Base-by-base conservation (phyloP, 257 asterid genomes). In the Echites panduratus region DNA sequence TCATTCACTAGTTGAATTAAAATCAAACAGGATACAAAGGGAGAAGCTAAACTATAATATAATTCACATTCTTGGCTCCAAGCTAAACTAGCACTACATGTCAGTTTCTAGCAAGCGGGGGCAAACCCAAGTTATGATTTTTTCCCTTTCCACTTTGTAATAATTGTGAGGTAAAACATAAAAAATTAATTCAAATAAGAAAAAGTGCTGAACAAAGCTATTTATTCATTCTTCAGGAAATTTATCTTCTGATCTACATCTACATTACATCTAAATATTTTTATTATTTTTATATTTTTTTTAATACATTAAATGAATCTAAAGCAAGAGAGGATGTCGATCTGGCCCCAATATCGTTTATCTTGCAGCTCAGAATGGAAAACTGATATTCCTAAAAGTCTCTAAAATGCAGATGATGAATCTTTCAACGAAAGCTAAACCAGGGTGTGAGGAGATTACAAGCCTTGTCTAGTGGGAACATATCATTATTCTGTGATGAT, bases 381-480 rank as follows among this genome's bases (percentile, higher is more conserved):
- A 9, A 49, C 14, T 49, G 54, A 49, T 47, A 10, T 3, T 47
- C 52, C 52, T 47, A 47, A 47, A 12, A 47, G 52, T 9, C 17
- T 10, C 64, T 22, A 56, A 24, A 26, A 57, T 0, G 17, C 0
- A 26, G 2, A 56, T 56, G 14, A 13, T 1, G 27, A 12, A 4
- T 27, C 66, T 59, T 27, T 7, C 35, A 32, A 29, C 1, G 41
- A 14, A 59, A 59, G 17, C 41, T 32, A 59, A 59, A 40, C 9
- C 41, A 2, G 2, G 66, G 20, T 27, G 16, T 59, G 1, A 32
- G 38, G 38, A 87, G 79, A 67, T 66, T 89, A 65, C 94, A 87
- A 72, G 83, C 90, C 70, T 56, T 89, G 56, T 82, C 89, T 3
- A 86, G 90, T 72, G 91, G 94, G 69, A 78, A 85, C 66, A 69